A percentile compares a stretch with the other conserved stretches of the same genome.
These are phyloP conservation scores for Fragilaria radians DNA, from an alignment of 108 stramenopile species.

Conservation along the genomic window DNA sequence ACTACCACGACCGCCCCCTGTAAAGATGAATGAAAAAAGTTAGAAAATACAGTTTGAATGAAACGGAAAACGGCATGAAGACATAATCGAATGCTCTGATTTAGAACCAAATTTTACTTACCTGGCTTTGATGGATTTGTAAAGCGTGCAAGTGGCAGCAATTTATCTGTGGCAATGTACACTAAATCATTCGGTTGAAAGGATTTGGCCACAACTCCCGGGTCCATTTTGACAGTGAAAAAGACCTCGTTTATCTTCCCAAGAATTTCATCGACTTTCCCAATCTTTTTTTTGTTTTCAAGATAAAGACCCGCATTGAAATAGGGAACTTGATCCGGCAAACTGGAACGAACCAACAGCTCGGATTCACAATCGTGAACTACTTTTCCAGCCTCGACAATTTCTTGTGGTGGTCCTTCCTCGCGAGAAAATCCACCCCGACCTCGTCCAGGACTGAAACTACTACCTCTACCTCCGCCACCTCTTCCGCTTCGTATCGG, in stretches of 20 bases:
- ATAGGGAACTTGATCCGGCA: conserved; percentile 90
- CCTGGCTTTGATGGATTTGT: conserved; percentile 60
- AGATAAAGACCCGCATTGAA: conserved; percentile 98
- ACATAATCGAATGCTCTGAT: conserved; percentile 10
- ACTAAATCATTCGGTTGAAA: conserved; percentile 88
- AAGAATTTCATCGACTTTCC: conserved; percentile 97
- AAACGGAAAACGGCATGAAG: not conserved
- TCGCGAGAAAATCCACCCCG: conserved; percentile 28
- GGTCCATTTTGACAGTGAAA: conserved; percentile 96
- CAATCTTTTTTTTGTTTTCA: conserved; percentile 97
- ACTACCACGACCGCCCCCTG: conserved; percentile 40
- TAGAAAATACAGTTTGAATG: not conserved
- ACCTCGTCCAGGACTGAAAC: conserved; percentile 10
- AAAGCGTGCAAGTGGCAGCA: conserved; percentile 88
- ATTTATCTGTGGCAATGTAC: conserved; percentile 90
- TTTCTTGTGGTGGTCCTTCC: conserved; percentile 79
- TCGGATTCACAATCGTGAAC: conserved; percentile 83
- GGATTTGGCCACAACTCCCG: conserved; percentile 84
- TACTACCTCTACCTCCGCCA: conserved; percentile 22
- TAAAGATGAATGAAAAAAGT: conserved; percentile 29
- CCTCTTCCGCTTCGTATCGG: conserved; percentile 8
- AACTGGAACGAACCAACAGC: conserved; percentile 63
- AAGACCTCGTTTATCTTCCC: conserved; percentile 90
- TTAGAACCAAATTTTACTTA: conserved; percentile 21
- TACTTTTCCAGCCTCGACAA: conserved; percentile 73